Evolutionary conservation across 2,329 filamentous ascomycete species (phyloP).

Genomic region (Colletotrichum lentis): DNA sequence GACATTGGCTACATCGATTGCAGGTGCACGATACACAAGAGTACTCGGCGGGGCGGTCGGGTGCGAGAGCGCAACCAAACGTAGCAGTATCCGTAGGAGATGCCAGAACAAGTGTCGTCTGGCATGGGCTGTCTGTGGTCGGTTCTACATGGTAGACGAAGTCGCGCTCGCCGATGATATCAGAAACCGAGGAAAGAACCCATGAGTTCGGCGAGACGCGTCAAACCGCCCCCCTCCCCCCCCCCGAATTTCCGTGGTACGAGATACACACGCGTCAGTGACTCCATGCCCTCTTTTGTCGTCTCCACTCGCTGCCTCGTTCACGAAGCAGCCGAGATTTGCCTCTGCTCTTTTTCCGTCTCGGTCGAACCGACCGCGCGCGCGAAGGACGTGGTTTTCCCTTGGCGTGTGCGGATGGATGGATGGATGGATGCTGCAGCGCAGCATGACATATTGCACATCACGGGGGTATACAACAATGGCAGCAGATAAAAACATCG

Average conservation of each 20-base stretch:
- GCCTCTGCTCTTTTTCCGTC: background rate
- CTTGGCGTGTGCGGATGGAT: no score
- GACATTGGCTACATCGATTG: background rate
- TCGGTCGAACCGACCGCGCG: no score
- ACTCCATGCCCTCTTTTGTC: background rate
- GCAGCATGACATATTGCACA: background rate
- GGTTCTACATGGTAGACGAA: background rate
- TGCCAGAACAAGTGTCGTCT: background rate
- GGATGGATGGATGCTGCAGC: no score
- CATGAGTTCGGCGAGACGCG: background rate
- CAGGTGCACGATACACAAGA: background rate
- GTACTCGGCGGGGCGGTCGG: background rate
- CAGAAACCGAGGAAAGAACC: background rate
- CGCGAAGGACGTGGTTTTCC: no score
- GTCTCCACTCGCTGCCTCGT: conserved; percentile 17
- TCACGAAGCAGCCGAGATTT: conserved; percentile 9
- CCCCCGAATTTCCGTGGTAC: background rate
- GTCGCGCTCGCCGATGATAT: background rate
- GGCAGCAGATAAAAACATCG: background rate
- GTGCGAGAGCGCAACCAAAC: background rate
- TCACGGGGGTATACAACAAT: no score
- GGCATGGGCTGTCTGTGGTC: no score
- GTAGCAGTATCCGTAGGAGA: background rate
- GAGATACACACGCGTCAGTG: conserved; percentile 15
- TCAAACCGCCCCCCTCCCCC: no score